These are phyloP conservation scores for Podospora conica DNA, from an alignment of 495 filamentous ascomycete genomes.

Conservation along the genomic window DNA sequence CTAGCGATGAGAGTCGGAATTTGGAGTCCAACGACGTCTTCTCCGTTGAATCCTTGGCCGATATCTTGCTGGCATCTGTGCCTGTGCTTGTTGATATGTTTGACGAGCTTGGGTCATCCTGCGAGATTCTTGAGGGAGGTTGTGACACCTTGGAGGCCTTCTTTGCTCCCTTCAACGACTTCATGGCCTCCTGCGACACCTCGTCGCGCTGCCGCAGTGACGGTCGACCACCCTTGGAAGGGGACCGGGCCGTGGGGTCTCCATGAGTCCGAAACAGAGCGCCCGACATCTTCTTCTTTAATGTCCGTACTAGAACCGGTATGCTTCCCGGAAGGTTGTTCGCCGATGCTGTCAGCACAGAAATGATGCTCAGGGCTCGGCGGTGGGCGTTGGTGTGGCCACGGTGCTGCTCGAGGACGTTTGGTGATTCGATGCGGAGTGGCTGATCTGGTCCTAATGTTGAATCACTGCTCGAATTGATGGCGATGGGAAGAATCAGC, in stretches of 20 bases:
- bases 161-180: not conserved
- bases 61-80: conserved; percentile 17
- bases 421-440: not conserved
- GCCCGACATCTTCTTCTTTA: conserved; percentile 36
- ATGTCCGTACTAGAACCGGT: conserved; percentile 20
- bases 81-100: conserved; percentile 4
- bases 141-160: not conserved
- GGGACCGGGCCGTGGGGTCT: conserved; percentile 40
- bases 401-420: not conserved
- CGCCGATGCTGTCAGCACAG: not conserved
- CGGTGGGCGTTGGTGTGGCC: not conserved
- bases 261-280: conserved; percentile 35
- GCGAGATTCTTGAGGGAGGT: not conserved
- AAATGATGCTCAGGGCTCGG: conserved; percentile 1
- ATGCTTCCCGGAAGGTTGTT: conserved; percentile 12
- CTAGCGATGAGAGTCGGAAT: conserved; percentile 8
- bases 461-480: conserved; percentile 4
- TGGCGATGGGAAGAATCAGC: conserved; percentile 12
- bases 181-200: not conserved
- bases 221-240: conserved; percentile 31
- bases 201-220: conserved; percentile 14
- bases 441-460: not conserved
- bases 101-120: not conserved
- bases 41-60: conserved; percentile 26
- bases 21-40: conserved; percentile 42